phyloP scores from a whole-genome alignment of 2,329 filamentous ascomycete species.

The Shiraia sp. region DNA sequence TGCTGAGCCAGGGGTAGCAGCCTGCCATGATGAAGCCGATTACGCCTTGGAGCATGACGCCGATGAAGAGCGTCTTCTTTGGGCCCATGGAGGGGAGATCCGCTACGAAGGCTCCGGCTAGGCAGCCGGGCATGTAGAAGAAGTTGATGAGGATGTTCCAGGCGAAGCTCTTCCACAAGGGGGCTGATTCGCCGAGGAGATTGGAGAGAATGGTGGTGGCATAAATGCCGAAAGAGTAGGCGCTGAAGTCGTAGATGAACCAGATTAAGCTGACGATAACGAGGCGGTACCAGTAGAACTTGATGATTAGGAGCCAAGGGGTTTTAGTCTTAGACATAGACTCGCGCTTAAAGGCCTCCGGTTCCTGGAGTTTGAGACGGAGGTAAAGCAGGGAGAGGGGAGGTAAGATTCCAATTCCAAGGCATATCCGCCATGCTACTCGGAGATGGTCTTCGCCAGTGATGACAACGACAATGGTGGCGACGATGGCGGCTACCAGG shows the following conservation, averaged over 20 bases:
- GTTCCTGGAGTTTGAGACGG: slow-evolving; percentile 57
- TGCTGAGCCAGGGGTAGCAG: slow-evolving; percentile 71
- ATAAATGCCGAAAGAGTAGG: slow-evolving; percentile 86
- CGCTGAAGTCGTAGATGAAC: slow-evolving; percentile 70
- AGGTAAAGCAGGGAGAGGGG: slow-evolving; percentile 62
- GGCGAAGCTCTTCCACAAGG: slow-evolving; percentile 78
- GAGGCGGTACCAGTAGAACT: slow-evolving; percentile 60
- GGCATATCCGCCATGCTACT: slow-evolving; percentile 78
- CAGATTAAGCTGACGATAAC: slow-evolving; percentile 60
- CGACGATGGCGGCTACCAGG: slow-evolving; percentile 77
- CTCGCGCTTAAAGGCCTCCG: slow-evolving; percentile 57
- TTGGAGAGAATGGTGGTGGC: slow-evolving; percentile 72
- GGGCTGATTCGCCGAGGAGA: slow-evolving; percentile 61
- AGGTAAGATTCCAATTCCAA: slow-evolving; percentile 59
- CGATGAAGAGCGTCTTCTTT: slow-evolving; percentile 70
- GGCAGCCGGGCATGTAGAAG: slow-evolving; percentile 84
- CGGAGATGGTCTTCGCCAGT: slow-evolving; percentile 64
- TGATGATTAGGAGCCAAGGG: slow-evolving; percentile 50
- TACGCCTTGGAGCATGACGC: slow-evolving; percentile 72
- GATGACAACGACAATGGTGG: slow-evolving; percentile 64
- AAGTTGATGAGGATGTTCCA: slow-evolving; percentile 89
- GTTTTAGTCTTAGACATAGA: slow-evolving; percentile 52
- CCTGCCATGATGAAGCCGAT: slow-evolving; percentile 90
- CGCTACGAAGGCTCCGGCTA: slow-evolving; percentile 74
- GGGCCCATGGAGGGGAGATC: slow-evolving; percentile 73